Evolutionary conservation across 1,284 basidiomycete species (phyloP).

Genomic region (Irpex lacteus): DNA sequence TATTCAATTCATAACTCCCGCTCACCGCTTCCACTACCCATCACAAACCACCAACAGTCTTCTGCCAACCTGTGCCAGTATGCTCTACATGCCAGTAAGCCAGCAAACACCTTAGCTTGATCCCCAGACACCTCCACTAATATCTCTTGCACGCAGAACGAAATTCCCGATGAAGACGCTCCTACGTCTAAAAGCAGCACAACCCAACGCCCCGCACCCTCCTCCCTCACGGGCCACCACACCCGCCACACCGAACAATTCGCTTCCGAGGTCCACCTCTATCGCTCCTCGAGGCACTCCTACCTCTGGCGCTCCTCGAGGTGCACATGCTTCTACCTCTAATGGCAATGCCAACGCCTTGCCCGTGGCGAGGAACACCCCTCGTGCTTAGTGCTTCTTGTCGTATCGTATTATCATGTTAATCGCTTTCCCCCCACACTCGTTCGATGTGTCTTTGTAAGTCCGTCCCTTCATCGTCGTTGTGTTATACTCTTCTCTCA

Average conservation of each 20-base stretch:
- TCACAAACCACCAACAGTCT: slow-evolving; percentile 33
- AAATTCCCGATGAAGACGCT: slow-evolving; percentile 91
- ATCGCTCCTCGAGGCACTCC: slow-evolving; percentile 10
- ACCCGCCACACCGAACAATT: slow-evolving; percentile 10
- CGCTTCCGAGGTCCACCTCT: slow-evolving; percentile 12
- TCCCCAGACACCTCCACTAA: background rate
- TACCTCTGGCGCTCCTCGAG: background rate
- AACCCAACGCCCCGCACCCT: slow-evolving; percentile 28
- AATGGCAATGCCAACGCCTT: background rate
- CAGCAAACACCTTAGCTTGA: slow-evolving; percentile 7
- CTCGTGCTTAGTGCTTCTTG: background rate
- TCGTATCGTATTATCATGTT: too few relatives aligned
- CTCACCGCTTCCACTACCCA: background rate
- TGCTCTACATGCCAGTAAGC: slow-evolving; percentile 88
- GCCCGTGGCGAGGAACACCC: background rate
- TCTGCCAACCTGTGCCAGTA: slow-evolving; percentile 89
- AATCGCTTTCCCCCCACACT: too few relatives aligned
- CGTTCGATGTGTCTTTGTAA: too few relatives aligned
- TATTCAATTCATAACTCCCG: background rate
- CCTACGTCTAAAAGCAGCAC: slow-evolving; percentile 70
- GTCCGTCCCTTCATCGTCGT: too few relatives aligned
- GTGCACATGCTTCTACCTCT: background rate
- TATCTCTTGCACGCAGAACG: slow-evolving; percentile 48
- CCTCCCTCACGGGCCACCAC: slow-evolving; percentile 11
- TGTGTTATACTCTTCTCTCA: too few relatives aligned